phyloP scores from a whole-genome alignment of 2,329 filamentous ascomycete genomes.

The Emmonsiellopsis sp. region DNA sequence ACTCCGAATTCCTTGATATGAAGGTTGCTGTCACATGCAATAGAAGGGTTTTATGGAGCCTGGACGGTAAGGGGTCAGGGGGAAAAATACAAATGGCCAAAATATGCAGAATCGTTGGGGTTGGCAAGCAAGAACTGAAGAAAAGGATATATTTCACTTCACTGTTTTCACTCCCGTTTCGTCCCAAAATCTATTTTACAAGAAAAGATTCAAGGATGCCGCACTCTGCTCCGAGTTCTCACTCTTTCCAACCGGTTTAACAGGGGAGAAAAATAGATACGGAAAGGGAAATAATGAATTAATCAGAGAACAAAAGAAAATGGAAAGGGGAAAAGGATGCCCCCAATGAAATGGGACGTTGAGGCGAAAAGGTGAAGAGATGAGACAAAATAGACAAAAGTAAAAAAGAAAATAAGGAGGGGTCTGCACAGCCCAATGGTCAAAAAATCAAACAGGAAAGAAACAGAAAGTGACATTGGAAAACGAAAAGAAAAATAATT shows the following conservation, averaged over 20 bases:
- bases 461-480: constrained; percentile 2
- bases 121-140: no score
- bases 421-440: constrained; percentile 7
- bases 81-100: no score
- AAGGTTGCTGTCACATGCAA: no score
- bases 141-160: not conserved
- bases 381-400: constrained; percentile 7
- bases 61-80: no score
- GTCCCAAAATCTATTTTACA: constrained; percentile 25
- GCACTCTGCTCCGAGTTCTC: not conserved
- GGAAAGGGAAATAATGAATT: constrained; percentile 21
- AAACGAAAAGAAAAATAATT: not conserved
- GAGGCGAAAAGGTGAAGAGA: not conserved
- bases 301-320: constrained; percentile 17
- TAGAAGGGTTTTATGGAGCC: no score
- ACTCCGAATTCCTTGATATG: no score
- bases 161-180: constrained; percentile 3
- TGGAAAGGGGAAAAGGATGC: constrained; percentile 5
- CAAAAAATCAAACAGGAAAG: not conserved
- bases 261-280: constrained; percentile 13
- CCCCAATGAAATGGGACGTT: constrained; percentile 1
- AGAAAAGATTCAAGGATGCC: constrained; percentile 10
- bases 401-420: constrained; percentile 10
- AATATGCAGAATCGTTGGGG: no score
- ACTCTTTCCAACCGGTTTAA: not conserved